Evolutionary conservation across 129 eudicot genomes (phyloP).

Genomic region (Solidago caesia): DNA sequence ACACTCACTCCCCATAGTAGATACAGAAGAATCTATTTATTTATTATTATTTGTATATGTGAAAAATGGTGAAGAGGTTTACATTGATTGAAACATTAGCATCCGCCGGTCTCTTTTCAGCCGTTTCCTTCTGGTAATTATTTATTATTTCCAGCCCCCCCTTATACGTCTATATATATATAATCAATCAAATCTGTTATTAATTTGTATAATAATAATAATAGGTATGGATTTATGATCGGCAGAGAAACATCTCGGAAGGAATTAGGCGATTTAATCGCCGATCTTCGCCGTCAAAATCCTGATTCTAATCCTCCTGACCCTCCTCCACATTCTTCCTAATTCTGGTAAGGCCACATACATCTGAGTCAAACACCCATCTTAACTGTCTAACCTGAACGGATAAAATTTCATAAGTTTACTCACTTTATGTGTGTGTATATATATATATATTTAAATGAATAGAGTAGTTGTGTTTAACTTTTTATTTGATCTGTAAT

Average conservation of each 20-base stretch:
- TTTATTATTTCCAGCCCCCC: background rate
- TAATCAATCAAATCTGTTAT: background rate
- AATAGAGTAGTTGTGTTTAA: no score
- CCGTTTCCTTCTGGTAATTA: constrained; percentile 72
- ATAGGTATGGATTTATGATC: constrained; percentile 94
- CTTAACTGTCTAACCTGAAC: no score
- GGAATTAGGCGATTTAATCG: constrained; percentile 67
- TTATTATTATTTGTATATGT: background rate
- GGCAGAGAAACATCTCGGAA: constrained; percentile 95
- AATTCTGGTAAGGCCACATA: constrained; percentile 8
- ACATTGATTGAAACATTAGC: constrained; percentile 73
- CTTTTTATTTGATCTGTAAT: no score
- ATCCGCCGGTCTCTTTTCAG: constrained; percentile 77
- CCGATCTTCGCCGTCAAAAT: constrained; percentile 57
- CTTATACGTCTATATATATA: background rate
- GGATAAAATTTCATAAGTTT: background rate
- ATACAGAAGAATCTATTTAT: no score
- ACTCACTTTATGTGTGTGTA: background rate
- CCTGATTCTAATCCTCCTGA: constrained; percentile 42
- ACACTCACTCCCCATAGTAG: background rate
- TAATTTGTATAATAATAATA: constrained; percentile 64
- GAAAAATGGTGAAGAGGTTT: constrained; percentile 53
- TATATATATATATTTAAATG: no score
- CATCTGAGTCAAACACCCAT: background rate
- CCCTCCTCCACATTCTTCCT: constrained; percentile 41